Percentiles rank a stretch among this genome's conserved stretches.
phyloP scores from a whole-genome alignment of 192 early-diverging fungal genomes.

The Chytriomyces sp. region DNA sequence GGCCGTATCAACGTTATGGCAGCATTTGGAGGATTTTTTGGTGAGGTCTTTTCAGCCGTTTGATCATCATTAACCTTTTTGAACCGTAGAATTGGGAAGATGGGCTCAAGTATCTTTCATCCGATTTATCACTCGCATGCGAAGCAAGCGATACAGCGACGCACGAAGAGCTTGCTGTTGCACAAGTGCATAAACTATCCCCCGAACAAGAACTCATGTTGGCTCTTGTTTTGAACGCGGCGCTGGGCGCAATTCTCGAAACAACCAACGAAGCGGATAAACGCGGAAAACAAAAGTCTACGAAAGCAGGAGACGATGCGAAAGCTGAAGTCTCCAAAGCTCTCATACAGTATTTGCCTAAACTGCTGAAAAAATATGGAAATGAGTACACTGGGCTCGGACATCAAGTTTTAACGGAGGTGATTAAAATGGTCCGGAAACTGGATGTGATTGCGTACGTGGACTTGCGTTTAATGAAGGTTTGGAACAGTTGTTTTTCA shows the following conservation, averaged over 20 bases:
- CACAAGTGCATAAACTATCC: constrained; percentile 32
- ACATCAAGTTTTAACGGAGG: constrained; percentile 26
- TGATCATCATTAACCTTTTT: constrained; percentile 8
- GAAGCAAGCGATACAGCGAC: constrained; percentile 7
- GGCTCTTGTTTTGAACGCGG: constrained; percentile 41
- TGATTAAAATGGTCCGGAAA: constrained; percentile 37
- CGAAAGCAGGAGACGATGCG: constrained; percentile 20
- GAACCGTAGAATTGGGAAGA: constrained; percentile 43
- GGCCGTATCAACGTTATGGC: constrained; percentile 42
- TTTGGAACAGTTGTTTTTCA: constrained; percentile 1
- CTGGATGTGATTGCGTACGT: constrained; percentile 47
- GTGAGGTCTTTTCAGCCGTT: constrained; percentile 9
- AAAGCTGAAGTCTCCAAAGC: constrained; percentile 20
- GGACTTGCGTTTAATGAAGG: constrained; percentile 52
- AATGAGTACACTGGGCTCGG: constrained; percentile 41
- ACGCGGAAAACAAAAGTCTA: background rate
- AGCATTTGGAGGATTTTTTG: constrained; percentile 28
- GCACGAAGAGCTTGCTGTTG: background rate
- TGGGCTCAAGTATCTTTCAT: constrained; percentile 44
- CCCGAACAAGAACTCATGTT: constrained; percentile 47
- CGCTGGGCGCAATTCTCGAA: background rate
- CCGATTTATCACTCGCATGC: constrained; percentile 28
- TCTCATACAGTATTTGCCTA: constrained; percentile 44
- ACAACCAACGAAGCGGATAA: no score
- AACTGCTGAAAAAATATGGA: constrained; percentile 46